Evolutionary conservation across 179 eudicot genomes (phyloP), one percentile per base, ranked within the genome.

Genomic region (Spergularia azorica): DNA sequence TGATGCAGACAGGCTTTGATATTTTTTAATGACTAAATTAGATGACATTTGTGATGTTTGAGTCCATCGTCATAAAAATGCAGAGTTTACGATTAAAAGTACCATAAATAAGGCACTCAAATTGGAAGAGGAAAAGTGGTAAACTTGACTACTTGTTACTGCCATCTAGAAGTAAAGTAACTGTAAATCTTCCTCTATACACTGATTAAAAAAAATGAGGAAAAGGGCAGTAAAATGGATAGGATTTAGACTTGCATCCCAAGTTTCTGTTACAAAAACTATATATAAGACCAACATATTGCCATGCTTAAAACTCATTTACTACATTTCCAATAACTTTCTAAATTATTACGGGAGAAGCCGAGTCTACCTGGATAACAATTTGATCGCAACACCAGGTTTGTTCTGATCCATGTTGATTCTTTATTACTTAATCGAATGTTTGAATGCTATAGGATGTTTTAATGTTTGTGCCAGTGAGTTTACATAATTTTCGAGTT

Each of bases 131-230:
- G 13, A 52, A 60, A n/a, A 57, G 55, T 50, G 36, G 13, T 38
- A 26, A 54, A 15, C 38, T 5, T 26, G 48, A 43, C 48, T 60
- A 46, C 21, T 46, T n/a, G 7, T 17, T 41, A 46, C 52, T n/a
- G 32, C 32, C 56, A 79, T 62, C 41, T 21, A 56, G 54, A 41
- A 16, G 39, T 36, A 36, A 26, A 26, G 18, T 77, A 81, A 81
- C 83, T 59, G 77, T 67, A 76, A 77, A 77, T n/a, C 83, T 76
- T 81, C 70, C 15, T 18, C 57, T 51, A 9, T 77, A 81, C 76
- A 73, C 74, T 72, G 43, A 60, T 2, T 1, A 13, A 2, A 51
- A 21, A 46, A 18, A 56, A 26, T 26, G 32, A 26, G 32, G 1
- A 58, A 60, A 51, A 17, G 3, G 4, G 0, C 39, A 9, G 16